Percentiles rank a stretch among this genome's conserved stretches.
Evolutionary conservation across 164 flowering plant genomes (phyloP).

Genomic region (Warburgia ugandensis): DNA sequence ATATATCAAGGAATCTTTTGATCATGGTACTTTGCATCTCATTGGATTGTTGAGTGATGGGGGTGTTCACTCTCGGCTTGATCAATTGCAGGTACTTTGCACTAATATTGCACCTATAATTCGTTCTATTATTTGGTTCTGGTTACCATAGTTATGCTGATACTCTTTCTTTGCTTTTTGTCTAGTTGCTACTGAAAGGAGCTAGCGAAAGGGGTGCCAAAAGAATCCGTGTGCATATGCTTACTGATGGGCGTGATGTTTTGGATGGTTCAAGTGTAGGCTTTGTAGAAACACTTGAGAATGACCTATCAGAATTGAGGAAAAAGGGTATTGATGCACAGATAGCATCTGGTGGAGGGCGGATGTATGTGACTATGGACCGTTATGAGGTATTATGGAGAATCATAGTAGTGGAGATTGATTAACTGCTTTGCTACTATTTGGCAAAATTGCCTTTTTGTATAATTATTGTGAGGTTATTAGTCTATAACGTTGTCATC

Average conservation of each 20-base stretch:
- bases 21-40: constrained; percentile 72
- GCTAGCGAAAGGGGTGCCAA: constrained; percentile 80
- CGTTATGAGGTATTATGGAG: constrained; percentile 73
- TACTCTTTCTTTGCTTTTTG: not conserved
- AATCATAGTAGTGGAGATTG: not conserved
- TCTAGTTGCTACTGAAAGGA: constrained; percentile 85
- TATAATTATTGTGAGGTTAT: too few species aligned
- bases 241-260: constrained; percentile 98
- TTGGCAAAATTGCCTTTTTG: too few species aligned
- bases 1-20: constrained; percentile 69
- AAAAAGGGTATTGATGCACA: constrained; percentile 84
- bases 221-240: constrained; percentile 84
- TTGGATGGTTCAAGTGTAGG: constrained; percentile 91
- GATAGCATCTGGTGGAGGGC: constrained; percentile 98
- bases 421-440: not conserved
- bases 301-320: constrained; percentile 63
- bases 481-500: too few species aligned
- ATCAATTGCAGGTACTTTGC: constrained; percentile 90
- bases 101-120: not conserved
- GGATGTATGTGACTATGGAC: constrained; percentile 98
- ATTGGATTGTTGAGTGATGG: constrained; percentile 97
- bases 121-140: not conserved
- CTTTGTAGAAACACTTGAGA: constrained; percentile 85
- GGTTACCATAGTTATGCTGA: not conserved
- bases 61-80: constrained; percentile 95